Conservation (phyloP, 768 basidiomycete species). For the Auricularia cornea region DNA sequence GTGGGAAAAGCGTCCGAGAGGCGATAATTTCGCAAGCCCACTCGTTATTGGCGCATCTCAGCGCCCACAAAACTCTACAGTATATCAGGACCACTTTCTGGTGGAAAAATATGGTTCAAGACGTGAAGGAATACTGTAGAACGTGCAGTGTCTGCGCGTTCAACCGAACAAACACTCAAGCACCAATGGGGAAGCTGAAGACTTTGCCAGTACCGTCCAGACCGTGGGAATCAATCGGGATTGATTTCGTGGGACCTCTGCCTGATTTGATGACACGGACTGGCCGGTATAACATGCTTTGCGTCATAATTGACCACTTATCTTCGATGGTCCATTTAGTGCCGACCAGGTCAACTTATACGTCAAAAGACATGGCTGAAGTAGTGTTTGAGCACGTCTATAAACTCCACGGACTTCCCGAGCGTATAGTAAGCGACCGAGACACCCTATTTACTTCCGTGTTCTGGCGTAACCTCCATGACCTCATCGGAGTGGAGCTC, state of each 20-base stretch:
- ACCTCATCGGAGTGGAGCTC: conserved; percentile 21
- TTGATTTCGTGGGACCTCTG: conserved; percentile 23
- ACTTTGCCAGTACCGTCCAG: conserved; percentile 11
- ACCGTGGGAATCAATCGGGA: conserved; percentile 22
- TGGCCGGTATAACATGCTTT: conserved; percentile 20
- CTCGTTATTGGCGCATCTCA: too few species aligned
- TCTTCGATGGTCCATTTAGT: conserved; percentile 26
- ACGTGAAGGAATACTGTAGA: too few species aligned
- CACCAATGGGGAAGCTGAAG: conserved; percentile 15
- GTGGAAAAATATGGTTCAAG: too few species aligned
- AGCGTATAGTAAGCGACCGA: conserved; percentile 25
- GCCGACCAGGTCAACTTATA: conserved; percentile 16
- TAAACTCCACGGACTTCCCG: conserved; percentile 22
- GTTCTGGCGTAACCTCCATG: conserved; percentile 27
- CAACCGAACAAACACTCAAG: too few species aligned
- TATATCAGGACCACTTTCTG: too few species aligned
- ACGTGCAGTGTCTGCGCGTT: too few species aligned
- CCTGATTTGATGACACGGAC: conserved; percentile 5
- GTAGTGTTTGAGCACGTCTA: conserved; percentile 22
- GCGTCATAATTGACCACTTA: conserved; percentile 20
- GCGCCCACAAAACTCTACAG: too few species aligned
- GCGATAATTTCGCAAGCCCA: too few species aligned
- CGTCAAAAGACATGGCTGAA: conserved; percentile 17
- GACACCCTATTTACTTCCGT: conserved; percentile 27
- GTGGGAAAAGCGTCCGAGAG: too few species aligned